Conservation (phyloP, 768 basidiomycete genomes). For the Obba rivulosa region DNA sequence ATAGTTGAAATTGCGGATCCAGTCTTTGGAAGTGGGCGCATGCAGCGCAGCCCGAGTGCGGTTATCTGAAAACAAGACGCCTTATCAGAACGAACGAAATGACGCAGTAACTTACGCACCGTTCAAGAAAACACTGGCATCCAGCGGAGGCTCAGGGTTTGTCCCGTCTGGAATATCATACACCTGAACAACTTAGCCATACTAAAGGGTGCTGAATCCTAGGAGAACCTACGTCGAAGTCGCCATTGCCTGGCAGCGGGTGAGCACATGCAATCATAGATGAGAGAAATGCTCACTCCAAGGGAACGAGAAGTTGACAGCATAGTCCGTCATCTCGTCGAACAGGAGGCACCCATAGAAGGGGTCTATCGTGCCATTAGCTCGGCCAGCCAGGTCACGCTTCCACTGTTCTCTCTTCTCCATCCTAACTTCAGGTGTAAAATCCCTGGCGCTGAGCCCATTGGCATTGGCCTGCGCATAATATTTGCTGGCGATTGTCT, state of each 20-base stretch:
- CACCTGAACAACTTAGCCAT: slow-evolving; percentile 10
- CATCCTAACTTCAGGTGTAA: slow-evolving; percentile 11
- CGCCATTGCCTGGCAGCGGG: slow-evolving; percentile 5
- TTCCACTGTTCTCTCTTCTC: slow-evolving; percentile 34
- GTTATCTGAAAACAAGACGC: slow-evolving; percentile 35
- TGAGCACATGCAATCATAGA: neutral
- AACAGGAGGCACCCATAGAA: slow-evolving; percentile 46
- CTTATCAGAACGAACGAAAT: neutral
- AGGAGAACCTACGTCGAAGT: slow-evolving; percentile 9
- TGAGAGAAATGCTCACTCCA: slow-evolving; percentile 25
- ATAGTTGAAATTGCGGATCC: slow-evolving; percentile 30
- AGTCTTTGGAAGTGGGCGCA: slow-evolving; percentile 56
- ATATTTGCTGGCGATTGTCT: slow-evolving; percentile 9
- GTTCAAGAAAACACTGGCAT: slow-evolving; percentile 56
- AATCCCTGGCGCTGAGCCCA: slow-evolving; percentile 20
- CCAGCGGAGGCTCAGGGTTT: slow-evolving; percentile 42
- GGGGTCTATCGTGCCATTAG: slow-evolving; percentile 44
- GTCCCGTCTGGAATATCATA: slow-evolving; percentile 29
- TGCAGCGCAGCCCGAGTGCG: slow-evolving; percentile 58
- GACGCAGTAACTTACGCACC: slow-evolving; percentile 27
- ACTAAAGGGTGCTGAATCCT: neutral
- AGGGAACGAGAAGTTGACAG: slow-evolving; percentile 65
- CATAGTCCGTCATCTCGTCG: slow-evolving; percentile 64
- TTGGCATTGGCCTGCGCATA: neutral
- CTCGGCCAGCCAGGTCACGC: slow-evolving; percentile 41